Percentiles rank a stretch among this genome's conserved stretches.
These are phyloP conservation scores for Neopestalotiopsis sp. DNA, from an alignment of 2,329 filamentous ascomycete species.

Conservation along the genomic window DNA sequence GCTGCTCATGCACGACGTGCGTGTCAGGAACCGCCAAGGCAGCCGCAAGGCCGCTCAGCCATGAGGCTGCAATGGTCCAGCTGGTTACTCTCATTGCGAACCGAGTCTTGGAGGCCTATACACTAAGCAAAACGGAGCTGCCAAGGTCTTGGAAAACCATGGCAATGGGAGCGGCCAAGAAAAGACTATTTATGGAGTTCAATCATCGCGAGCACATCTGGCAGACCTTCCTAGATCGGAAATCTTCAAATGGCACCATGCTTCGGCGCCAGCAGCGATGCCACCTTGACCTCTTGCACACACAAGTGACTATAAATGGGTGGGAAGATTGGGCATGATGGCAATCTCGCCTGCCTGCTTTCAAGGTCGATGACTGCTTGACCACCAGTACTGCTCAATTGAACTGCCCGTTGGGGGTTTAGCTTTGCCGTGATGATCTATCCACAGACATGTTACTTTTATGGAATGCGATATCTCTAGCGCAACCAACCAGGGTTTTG, in stretches of 20 bases:
- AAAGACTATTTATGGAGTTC: background rate
- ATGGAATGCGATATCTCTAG: background rate
- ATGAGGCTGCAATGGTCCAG: constrained; percentile 2
- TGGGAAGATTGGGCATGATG: background rate
- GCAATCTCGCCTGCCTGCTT: background rate
- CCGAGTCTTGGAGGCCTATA: background rate
- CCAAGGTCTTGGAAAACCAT: constrained; percentile 8
- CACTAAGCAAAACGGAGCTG: background rate
- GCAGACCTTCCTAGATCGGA: constrained; percentile 6
- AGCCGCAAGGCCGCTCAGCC: constrained; percentile 8
- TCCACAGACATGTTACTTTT: background rate
- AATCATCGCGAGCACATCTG: background rate
- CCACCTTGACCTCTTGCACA: background rate
- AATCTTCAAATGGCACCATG: background rate
- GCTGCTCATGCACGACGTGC: constrained; percentile 12
- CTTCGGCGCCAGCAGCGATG: background rate
- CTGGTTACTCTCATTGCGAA: constrained; percentile 10
- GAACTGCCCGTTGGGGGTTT: background rate
- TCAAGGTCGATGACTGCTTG: background rate
- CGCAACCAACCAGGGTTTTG: background rate
- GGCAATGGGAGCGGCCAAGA: background rate
- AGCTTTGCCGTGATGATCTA: background rate
- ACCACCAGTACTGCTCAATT: background rate
- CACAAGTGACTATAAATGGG: background rate
- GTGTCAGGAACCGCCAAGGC: background rate